Conservation (phyloP, 129 eudicot species). For the Solidago caesia region DNA sequence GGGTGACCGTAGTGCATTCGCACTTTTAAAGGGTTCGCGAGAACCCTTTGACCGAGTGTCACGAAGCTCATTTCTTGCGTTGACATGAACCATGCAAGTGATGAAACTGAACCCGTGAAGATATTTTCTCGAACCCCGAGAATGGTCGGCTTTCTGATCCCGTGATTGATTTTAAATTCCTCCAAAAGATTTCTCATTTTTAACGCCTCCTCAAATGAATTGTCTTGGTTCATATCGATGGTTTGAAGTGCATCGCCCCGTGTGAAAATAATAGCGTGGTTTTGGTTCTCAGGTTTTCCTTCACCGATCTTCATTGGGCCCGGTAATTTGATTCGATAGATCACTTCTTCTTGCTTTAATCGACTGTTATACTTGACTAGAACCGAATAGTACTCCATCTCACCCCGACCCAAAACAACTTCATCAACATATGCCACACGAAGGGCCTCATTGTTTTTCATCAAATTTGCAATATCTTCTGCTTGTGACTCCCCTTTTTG, state of each 20-base stretch:
- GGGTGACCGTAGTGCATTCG: conserved; percentile 99
- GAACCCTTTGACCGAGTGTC: conserved; percentile 89
- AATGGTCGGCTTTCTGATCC: conserved; percentile 83
- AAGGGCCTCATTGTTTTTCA: conserved; percentile 86
- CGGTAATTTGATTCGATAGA: conserved; percentile 73
- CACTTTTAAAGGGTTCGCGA: conserved; percentile 88
- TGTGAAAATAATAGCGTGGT: conserved; percentile 87
- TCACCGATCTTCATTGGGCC: conserved; percentile 93
- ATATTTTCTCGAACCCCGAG: conserved; percentile 92
- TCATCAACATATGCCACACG: conserved; percentile 97
- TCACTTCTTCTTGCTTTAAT: conserved; percentile 66
- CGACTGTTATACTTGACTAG: conserved; percentile 77
- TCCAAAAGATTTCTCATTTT: conserved; percentile 88
- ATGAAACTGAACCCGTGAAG: conserved; percentile 89
- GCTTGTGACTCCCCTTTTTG: conserved; percentile 62
- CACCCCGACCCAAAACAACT: conserved; percentile 57
- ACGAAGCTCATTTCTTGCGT: conserved; percentile 94
- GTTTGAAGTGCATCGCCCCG: conserved; percentile 95
- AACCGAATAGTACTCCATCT: conserved; percentile 72
- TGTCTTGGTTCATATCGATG: conserved; percentile 93
- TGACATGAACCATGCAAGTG: conserved; percentile 97
- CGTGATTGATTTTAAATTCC: conserved; percentile 60
- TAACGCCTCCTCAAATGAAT: conserved; percentile 83
- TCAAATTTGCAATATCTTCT: conserved; percentile 69
- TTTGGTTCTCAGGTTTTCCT: conserved; percentile 96